Conservation (phyloP, 352 stramenopile species). For the Globisporangium takayamanum region DNA sequence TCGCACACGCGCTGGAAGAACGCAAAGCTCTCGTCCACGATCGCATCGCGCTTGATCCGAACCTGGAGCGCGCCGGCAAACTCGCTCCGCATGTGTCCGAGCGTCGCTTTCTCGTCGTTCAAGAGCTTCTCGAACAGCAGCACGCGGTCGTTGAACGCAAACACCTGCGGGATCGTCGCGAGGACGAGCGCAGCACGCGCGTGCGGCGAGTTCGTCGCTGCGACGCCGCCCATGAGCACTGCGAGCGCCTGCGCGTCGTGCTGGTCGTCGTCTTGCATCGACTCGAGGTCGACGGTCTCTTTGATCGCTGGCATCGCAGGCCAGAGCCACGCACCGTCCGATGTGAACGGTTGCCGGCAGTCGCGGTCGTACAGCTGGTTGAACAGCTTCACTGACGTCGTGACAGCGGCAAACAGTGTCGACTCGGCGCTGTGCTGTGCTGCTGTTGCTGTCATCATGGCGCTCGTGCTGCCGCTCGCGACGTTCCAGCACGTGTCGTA, state of each 20-base stretch:
- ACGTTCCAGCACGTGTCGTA: constrained; percentile 64
- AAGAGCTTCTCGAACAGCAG: constrained; percentile 69
- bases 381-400: constrained; percentile 66
- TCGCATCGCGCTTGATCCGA: constrained; percentile 63
- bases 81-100: constrained; percentile 47
- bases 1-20: constrained; percentile 60
- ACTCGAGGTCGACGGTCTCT: constrained; percentile 55
- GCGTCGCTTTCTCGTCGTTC: constrained; percentile 47
- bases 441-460: neutral
- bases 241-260: constrained; percentile 39
- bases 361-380: constrained; percentile 79
- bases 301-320: constrained; percentile 59
- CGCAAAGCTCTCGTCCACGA: constrained; percentile 89
- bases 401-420: constrained; percentile 38
- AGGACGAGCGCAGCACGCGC: constrained; percentile 48
- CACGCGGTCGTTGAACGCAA: constrained; percentile 75
- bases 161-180: constrained; percentile 69
- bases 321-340: constrained; percentile 55
- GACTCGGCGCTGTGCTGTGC: constrained; percentile 15
- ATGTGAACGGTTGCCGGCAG: constrained; percentile 41
- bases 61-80: constrained; percentile 50
- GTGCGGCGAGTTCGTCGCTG: constrained; percentile 22
- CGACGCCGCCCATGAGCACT: constrained; percentile 29
- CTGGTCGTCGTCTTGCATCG: constrained; percentile 49
- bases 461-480: constrained; percentile 13